Percentiles rank a stretch among this genome's conserved stretches.
Evolutionary conservation across 148 eudicot genomes (phyloP).

Genomic region (Linanthus parryae): DNA sequence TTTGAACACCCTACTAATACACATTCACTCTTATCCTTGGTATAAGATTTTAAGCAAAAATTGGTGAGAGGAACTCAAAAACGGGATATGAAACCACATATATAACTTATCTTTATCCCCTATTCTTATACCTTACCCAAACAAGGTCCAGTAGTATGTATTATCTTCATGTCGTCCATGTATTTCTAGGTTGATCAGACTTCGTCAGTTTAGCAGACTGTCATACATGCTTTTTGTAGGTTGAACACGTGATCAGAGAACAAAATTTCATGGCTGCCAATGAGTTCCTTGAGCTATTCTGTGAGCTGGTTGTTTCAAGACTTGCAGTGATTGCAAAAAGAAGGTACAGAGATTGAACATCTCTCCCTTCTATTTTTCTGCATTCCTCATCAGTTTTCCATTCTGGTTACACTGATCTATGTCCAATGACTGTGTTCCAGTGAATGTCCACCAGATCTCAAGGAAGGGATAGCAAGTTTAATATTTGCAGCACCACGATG

Average conservation of each 20-base stretch:
- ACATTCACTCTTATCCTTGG: too few species aligned
- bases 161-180: too few species aligned
- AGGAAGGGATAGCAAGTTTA: conserved; percentile 84
- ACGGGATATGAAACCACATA: too few species aligned
- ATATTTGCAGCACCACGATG: conserved; percentile 92
- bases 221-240: too few species aligned
- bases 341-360: conserved; percentile 33
- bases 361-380: background rate
- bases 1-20: too few species aligned
- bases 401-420: background rate
- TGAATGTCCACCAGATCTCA: conserved; percentile 79
- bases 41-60: too few species aligned
- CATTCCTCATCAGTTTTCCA: background rate
- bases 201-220: too few species aligned
- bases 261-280: conserved; percentile 96
- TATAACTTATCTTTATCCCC: too few species aligned
- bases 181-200: too few species aligned
- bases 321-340: conserved; percentile 73
- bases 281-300: conserved; percentile 90
- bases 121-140: too few species aligned
- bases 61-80: too few species aligned
- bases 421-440: conserved; percentile 29
- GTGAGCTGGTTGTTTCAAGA: conserved; percentile 72
- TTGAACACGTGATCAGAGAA: conserved; percentile 96
- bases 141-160: too few species aligned